phyloP scores from a whole-genome alignment of 2,329 filamentous ascomycete genomes.

The Teratosphaeria zuluensis region DNA sequence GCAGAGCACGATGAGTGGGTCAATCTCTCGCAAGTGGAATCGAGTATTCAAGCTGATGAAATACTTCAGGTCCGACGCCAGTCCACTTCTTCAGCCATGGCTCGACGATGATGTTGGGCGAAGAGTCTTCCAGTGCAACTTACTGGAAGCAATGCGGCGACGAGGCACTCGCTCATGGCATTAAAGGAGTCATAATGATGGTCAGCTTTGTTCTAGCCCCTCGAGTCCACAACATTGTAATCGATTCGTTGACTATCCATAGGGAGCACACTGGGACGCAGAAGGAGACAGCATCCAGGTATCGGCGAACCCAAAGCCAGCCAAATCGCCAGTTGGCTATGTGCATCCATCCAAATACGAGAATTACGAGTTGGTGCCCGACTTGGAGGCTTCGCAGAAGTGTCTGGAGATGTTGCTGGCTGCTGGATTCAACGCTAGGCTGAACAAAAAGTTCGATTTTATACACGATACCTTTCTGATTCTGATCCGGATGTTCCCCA shows the following conservation, averaged over 20 bases:
- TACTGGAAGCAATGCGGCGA: slow-evolving; percentile 60
- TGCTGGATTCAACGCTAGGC: slow-evolving; percentile 45
- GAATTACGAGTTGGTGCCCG: slow-evolving; percentile 51
- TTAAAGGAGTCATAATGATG: slow-evolving; percentile 59
- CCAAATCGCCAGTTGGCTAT: slow-evolving; percentile 56
- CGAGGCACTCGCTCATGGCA: slow-evolving; percentile 47
- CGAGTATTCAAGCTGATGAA: not conserved
- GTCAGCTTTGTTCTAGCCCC: not conserved
- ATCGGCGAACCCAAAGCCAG: slow-evolving; percentile 49
- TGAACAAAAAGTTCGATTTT: slow-evolving; percentile 54
- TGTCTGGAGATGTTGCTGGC: slow-evolving; percentile 42
- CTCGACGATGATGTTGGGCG: slow-evolving; percentile 62
- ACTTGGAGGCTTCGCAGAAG: slow-evolving; percentile 43
- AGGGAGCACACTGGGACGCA: slow-evolving; percentile 57
- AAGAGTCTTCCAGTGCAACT: slow-evolving; percentile 49
- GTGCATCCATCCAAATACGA: slow-evolving; percentile 57
- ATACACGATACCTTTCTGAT: slow-evolving; percentile 64
- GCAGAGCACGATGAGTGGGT: not conserved
- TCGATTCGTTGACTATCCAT: not conserved
- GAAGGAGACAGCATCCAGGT: slow-evolving; percentile 49
- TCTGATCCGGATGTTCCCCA: slow-evolving; percentile 59
- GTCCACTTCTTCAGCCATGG: slow-evolving; percentile 62
- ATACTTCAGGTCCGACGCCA: slow-evolving; percentile 32
- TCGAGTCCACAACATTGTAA: not conserved
- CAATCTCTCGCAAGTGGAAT: not conserved